Evolutionary conservation across 768 basidiomycete species (phyloP), one percentile per base, ranked within the genome.

Genomic region (Trametes cinnabarina): DNA sequence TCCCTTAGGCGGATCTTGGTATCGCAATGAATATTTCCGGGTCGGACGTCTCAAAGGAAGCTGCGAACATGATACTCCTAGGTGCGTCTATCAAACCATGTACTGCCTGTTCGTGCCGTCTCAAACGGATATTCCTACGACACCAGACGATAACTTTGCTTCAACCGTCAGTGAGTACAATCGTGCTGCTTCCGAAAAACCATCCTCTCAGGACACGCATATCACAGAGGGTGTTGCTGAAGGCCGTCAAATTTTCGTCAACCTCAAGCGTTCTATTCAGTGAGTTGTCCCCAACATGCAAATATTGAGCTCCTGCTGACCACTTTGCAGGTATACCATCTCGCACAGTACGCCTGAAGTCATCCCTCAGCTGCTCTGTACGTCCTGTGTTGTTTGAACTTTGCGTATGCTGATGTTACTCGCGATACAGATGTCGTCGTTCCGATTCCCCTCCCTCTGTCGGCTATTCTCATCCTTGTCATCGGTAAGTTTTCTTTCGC

Each of bases 1-100:
- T 20, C 42, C 15, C 19, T 20, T 52, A 80, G 77, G 85, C 86
- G 26, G 86, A 87, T 61, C 76, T 88, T 22, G 86, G 86, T 28
- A 87, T 87, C 64, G 85, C 86, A 0, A 88, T 88, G 86, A 87
- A 87, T 63, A 83, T 87, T 34, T 86, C 85, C 23, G 86, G 86
- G 32, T 87, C 85, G 4, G 86, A 87, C 61, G 86, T 87, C 11
- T 86, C 85, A 1, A 87, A 88, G 65, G 86, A 87, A 69, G 86
- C 86, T 3, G 86, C 86, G 2, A 83, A 88, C 68, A 87, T 88
- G 85, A 85, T 88, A 64, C 73, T 88, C 14, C 76, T 87, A 4
- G 84, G 83, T 83, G 59, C 50, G 61, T 51, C 66, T 23, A n/a
- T 37, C 51, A 6, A 23, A n/a, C 19, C n/a, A n/a, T n/a, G n/a